Evolutionary conservation across 169 alveolate genomes (phyloP).

Genomic region (Eimeria falciformis): DNA sequence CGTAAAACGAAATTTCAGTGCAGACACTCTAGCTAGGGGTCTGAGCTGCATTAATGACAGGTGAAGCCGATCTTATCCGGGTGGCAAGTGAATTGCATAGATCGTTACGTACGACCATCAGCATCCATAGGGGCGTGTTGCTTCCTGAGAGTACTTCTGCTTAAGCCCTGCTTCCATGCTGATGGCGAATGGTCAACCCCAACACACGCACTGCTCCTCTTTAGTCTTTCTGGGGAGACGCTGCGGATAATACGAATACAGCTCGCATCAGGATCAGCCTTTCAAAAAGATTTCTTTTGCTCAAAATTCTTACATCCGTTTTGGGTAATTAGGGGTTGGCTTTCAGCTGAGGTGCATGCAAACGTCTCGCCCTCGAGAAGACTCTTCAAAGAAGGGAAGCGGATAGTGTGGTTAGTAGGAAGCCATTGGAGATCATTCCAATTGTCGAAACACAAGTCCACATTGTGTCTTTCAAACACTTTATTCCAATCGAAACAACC

Average conservation of each 20-base stretch:
- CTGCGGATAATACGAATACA: constrained; percentile 30
- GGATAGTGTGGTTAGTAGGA: neutral
- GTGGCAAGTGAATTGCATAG: too few relatives aligned
- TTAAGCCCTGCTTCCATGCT: neutral
- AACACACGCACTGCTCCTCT: neutral
- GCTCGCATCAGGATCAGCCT: neutral
- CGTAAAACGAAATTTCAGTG: too few relatives aligned
- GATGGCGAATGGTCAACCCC: neutral
- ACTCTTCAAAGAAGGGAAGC: neutral
- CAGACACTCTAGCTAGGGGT: too few relatives aligned
- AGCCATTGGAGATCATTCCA: constrained; percentile 1
- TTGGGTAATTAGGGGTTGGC: neutral
- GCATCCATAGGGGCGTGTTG: neutral
- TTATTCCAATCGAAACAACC: neutral
- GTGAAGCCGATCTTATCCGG: too few relatives aligned
- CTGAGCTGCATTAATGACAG: too few relatives aligned
- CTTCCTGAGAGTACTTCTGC: neutral
- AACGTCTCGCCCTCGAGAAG: neutral
- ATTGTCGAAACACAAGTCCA: constrained; percentile 32
- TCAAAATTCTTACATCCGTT: too few relatives aligned
- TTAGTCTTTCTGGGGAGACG: neutral
- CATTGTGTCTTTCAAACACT: neutral
- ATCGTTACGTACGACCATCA: too few relatives aligned
- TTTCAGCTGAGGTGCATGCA: neutral
- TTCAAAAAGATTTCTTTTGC: neutral